These are phyloP conservation scores for Yamadazyma buinensis DNA, from an alignment of 1,139 yeast species.

Conservation along the genomic window DNA sequence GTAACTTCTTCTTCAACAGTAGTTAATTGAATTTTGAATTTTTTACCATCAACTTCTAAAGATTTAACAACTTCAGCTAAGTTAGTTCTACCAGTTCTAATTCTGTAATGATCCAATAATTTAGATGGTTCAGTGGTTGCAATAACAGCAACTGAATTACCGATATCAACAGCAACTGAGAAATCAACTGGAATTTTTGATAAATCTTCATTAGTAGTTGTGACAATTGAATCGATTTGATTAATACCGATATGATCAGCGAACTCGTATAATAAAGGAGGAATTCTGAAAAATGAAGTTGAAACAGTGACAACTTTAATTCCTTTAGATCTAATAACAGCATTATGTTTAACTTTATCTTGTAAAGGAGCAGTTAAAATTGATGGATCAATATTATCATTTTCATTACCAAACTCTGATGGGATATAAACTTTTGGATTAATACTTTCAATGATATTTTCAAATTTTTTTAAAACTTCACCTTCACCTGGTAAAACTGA, in stretches of 20 bases:
- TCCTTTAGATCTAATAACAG: constrained; percentile 40
- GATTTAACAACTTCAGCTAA: constrained; percentile 34
- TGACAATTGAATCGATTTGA: constrained; percentile 27
- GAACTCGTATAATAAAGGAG: constrained; percentile 30
- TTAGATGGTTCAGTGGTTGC: constrained; percentile 34
- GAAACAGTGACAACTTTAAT: constrained; percentile 49
- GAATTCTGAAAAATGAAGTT: constrained; percentile 43
- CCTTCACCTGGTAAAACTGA: constrained; percentile 30
- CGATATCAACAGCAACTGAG: constrained; percentile 44
- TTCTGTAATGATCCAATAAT: constrained; percentile 44
- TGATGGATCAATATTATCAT: constrained; percentile 16
- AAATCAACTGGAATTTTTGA: constrained; percentile 31
- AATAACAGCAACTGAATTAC: constrained; percentile 38
- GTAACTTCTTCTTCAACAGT: background rate
- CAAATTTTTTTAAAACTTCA: constrained; percentile 24
- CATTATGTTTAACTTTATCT: constrained; percentile 34
- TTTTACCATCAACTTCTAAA: constrained; percentile 38
- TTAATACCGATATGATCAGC: constrained; percentile 39
- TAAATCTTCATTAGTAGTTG: constrained; percentile 28
- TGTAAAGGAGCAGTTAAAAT: constrained; percentile 33
- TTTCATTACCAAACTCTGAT: constrained; percentile 57
- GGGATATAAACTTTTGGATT: constrained; percentile 57
- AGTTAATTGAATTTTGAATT: background rate
- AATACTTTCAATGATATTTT: constrained; percentile 32
- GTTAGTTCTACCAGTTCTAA: constrained; percentile 40